Evolutionary conservation across 495 filamentous ascomycete species (phyloP), one percentile per base, ranked within the genome.

Genomic region (Peziza echinospora): DNA sequence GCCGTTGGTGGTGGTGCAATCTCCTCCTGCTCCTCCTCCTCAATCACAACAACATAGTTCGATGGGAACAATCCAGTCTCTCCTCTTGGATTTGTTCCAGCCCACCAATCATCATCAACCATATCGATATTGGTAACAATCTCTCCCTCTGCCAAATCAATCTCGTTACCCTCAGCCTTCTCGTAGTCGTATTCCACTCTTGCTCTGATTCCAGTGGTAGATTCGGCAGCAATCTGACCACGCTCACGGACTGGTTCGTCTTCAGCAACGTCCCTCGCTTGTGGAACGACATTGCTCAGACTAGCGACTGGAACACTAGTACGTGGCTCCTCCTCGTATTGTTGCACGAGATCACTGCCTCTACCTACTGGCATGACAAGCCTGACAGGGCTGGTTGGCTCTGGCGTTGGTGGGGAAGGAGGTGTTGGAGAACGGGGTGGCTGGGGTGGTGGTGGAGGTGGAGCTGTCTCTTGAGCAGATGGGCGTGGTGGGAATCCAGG

Each of bases 81-180:
- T 47, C 89, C 91, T 43, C 63, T 66, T 5, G 64, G 56, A 60
- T 94, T 96, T 47, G 76, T 76, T 9, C 89, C 89, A 71, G 89
- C 77, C 89, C 89, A 99, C 89, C 89, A 99, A 59, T 96, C 87
- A 41, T 73, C 72, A 51, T 97, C 91, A 1, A 97, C 84, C 84
- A 92, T 91, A 41, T 99, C 84, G 56, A 99, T 92, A 51, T 93
- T 76, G n/a, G 77, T 86, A 26, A 99, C 78, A 53, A 77, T 74
- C 47, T 93, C 84, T 16, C 85, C 84, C 62, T 99, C 89, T n/a
- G 67, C 68, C 3, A 99, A 68, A 47, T 92, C 82, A 39, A 96
- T 67, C 60, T 99, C 89, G 58, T 99, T 99, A 47, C 92, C 84
- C 62, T 99, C 89, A 2, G 82, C 84, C 59, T 86, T 93, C 50